Evolutionary conservation across 148 eudicot species (phyloP).

Genomic region (Persicaria tinctoria): DNA sequence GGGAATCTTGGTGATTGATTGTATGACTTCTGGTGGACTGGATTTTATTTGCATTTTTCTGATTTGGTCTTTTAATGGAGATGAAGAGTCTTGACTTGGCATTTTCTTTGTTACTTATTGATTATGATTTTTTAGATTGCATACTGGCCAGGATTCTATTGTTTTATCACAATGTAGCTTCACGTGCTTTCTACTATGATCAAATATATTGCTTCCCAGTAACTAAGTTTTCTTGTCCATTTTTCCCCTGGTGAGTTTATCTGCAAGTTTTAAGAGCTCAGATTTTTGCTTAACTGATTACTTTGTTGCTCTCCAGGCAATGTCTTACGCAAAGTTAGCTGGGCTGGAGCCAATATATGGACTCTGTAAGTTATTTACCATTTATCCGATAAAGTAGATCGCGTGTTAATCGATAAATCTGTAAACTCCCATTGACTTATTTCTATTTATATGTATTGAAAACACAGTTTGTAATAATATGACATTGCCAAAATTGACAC

Average conservation of each 20-base stretch:
- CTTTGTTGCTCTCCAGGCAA: constrained; percentile 46
- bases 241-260: background rate
- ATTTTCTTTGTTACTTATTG: background rate
- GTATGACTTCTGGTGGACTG: background rate
- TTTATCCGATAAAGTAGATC: background rate
- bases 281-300: constrained; percentile 17
- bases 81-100: background rate
- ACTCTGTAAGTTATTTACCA: constrained; percentile 71
- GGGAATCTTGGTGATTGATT: background rate
- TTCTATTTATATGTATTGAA: background rate
- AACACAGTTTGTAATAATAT: no score
- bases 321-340: constrained; percentile 98
- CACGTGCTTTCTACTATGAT: background rate
- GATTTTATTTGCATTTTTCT: background rate
- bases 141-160: background rate
- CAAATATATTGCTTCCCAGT: background rate
- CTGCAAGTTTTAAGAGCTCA: background rate
- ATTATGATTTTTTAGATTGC: background rate
- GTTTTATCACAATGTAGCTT: background rate
- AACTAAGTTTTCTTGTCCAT: background rate
- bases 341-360: constrained; percentile 97
- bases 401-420: background rate
- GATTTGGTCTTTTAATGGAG: background rate
- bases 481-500: no score
- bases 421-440: background rate